A percentile compares a stretch with the other conserved stretches of the same genome.
These are phyloP conservation scores for Waltergamsia citrina DNA, from an alignment of 2,329 filamentous ascomycete genomes.

Conservation along the genomic window DNA sequence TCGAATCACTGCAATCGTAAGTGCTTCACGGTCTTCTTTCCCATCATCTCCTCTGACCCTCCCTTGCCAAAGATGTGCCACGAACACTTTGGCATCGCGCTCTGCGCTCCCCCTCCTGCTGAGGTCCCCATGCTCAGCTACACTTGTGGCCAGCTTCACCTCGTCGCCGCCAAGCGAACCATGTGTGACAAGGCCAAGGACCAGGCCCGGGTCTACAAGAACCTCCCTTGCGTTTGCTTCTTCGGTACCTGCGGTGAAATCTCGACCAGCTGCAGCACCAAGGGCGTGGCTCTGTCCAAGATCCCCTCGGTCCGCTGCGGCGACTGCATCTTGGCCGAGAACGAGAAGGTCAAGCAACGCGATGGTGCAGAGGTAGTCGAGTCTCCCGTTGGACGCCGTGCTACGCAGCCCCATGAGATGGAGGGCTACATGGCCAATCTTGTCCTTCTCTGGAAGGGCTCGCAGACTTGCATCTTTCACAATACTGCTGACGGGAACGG, in stretches of 20 bases:
- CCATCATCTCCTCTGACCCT: too few relatives aligned
- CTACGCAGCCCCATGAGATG: not conserved
- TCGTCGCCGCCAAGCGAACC: constrained; percentile 8
- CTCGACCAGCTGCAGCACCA: not conserved
- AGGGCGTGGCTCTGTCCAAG: constrained; percentile 2
- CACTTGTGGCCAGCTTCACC: constrained; percentile 13
- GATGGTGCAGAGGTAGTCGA: not conserved
- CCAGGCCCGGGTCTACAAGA: too few relatives aligned
- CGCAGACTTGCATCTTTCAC: not conserved
- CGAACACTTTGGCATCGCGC: constrained; percentile 10
- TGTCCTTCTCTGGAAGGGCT: not conserved
- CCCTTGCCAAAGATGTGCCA: too few relatives aligned
- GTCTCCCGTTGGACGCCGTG: not conserved
- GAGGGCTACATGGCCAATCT: not conserved
- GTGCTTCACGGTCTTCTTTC: too few relatives aligned
- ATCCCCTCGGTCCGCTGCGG: constrained; percentile 9
- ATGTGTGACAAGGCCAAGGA: constrained; percentile 9
- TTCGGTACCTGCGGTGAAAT: constrained; percentile 14
- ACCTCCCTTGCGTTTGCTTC: constrained; percentile 12
- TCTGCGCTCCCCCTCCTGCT: constrained; percentile 11
- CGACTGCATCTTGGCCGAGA: constrained; percentile 9
- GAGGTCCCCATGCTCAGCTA: constrained; percentile 2
- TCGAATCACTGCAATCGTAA: too few relatives aligned
- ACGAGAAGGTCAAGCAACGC: not conserved
- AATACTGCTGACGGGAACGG: not conserved